Base-by-base conservation (phyloP, 306 rosid species). In the Lathyrus sativus region DNA sequence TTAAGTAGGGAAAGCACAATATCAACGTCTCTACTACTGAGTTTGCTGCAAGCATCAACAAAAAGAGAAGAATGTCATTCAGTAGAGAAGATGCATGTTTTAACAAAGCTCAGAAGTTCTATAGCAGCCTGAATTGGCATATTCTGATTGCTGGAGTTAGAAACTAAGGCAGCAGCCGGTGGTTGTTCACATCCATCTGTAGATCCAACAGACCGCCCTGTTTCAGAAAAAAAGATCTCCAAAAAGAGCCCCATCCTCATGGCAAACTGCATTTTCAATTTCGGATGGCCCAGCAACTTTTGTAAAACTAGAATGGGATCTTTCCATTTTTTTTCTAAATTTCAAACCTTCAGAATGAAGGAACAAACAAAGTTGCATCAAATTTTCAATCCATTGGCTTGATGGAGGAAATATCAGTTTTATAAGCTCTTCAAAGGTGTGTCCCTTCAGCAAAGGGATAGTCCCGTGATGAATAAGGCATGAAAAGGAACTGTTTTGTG, bases 151-250 rank as follows among this genome's bases (percentile, higher is more conserved):
- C 80, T 78, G 71, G 96, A 76, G 78, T 80, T 75, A 74, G 99
- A 82, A 79, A 65, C 86, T 17, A 76, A 68, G 50, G 87, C 80
- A 62, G 80, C 68, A 76, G 79, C 72, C 42, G 88, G 80, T 58
- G 82, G 87, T 74, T 87, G 96, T 75, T 95, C 99, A 69, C 78
- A 87, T 68, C 95, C 97, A 83, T 95, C 99, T 3, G 88, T 68
- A 59, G 97, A 95, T 64, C 92, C 96, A 57, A 85, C 92, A 60
- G 97, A 88, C 18, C 99, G 92, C 39, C 82, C 96, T 79, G 96
- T 87, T 83, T 95, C 99, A 68, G 95, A 95, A 80, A 95, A n/a
- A 95, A 77, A 95, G 99, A 80, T 95, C 85, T 44, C 99, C 99
- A 73, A 95, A 95, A 57, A 95, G 88, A 67, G 99, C 95, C 84